Evolutionary conservation across 2,329 filamentous ascomycete genomes (phyloP).

Genomic region (Trichoderma guizhouense): DNA sequence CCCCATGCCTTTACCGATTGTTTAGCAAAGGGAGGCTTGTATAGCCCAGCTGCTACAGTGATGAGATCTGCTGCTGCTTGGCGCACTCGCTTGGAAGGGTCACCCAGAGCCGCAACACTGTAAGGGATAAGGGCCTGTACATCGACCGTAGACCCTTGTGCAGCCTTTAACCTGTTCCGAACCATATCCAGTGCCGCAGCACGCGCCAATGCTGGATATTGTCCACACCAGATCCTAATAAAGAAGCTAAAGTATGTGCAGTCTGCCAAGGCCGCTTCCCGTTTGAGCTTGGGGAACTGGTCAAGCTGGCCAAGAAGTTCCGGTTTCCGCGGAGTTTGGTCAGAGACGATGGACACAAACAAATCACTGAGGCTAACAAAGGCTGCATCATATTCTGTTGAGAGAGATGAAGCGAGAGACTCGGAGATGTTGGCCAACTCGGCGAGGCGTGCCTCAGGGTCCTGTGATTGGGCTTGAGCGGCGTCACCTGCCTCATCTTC

Average conservation of each 20-base stretch:
- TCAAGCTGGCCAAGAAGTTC: slow-evolving; percentile 51
- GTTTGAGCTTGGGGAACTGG: slow-evolving; percentile 51
- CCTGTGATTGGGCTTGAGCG: slow-evolving; percentile 31
- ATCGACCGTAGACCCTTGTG: slow-evolving; percentile 52
- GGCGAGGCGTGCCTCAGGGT: slow-evolving; percentile 39
- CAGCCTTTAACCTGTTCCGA: slow-evolving; percentile 52
- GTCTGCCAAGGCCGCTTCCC: slow-evolving; percentile 52
- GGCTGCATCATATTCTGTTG: slow-evolving; percentile 47
- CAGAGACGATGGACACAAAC: slow-evolving; percentile 53
- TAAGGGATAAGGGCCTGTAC: slow-evolving; percentile 84
- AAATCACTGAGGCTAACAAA: slow-evolving; percentile 58
- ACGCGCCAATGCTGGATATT: slow-evolving; percentile 66
- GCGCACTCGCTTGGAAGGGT: slow-evolving; percentile 72
- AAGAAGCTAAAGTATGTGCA: slow-evolving; percentile 74
- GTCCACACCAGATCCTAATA: slow-evolving; percentile 68
- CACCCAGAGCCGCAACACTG: slow-evolving; percentile 68
- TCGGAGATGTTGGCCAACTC: slow-evolving; percentile 37
- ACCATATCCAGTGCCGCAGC: slow-evolving; percentile 66
- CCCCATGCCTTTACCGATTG: slow-evolving; percentile 56
- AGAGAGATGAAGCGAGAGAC: slow-evolving; percentile 50
- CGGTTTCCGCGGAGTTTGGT: slow-evolving; percentile 36
- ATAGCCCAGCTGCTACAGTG: slow-evolving; percentile 51
- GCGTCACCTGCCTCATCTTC: slow-evolving; percentile 40
- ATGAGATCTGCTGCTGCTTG: slow-evolving; percentile 69
- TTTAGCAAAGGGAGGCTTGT: slow-evolving; percentile 34